Evolutionary conservation across 129 eudicot species (phyloP).

Genomic region (Heracleum sosnowskyi): DNA sequence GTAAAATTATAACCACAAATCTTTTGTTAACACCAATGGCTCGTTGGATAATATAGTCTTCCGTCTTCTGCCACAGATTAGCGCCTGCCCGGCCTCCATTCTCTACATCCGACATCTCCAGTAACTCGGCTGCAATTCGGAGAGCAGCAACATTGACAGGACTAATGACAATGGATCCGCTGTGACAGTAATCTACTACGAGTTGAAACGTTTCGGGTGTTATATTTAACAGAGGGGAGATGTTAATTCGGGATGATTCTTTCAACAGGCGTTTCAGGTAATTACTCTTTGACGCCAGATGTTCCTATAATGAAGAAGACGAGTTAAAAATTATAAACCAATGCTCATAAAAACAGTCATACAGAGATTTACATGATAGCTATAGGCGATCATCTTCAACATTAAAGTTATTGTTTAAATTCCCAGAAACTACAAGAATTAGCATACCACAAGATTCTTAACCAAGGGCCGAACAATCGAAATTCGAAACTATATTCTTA

Average conservation of each 20-base stretch:
- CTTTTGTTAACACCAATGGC: conserved; percentile 36
- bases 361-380: too few relatives aligned
- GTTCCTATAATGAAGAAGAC: conserved; percentile 33
- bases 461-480: too few relatives aligned
- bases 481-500: too few relatives aligned
- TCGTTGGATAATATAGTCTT: conserved; percentile 46
- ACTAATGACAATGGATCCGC: conserved; percentile 39
- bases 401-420: too few relatives aligned
- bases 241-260: conserved; percentile 35
- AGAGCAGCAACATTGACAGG: conserved; percentile 70
- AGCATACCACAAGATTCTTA: too few relatives aligned
- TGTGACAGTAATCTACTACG: conserved; percentile 58
- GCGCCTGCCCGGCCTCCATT: conserved; percentile 11
- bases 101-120: conserved; percentile 36
- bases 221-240: conserved; percentile 67
- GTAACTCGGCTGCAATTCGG: conserved; percentile 48
- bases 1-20: conserved; percentile 37
- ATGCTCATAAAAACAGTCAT: too few relatives aligned
- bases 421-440: too few relatives aligned
- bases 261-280: conserved; percentile 52
- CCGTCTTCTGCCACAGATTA: conserved; percentile 45
- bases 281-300: conserved; percentile 43
- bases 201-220: conserved; percentile 55
- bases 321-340: background rate
- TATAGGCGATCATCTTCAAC: too few relatives aligned